Conservation (phyloP, 2,329 filamentous ascomycete genomes). For the Alternaria metachromatica region DNA sequence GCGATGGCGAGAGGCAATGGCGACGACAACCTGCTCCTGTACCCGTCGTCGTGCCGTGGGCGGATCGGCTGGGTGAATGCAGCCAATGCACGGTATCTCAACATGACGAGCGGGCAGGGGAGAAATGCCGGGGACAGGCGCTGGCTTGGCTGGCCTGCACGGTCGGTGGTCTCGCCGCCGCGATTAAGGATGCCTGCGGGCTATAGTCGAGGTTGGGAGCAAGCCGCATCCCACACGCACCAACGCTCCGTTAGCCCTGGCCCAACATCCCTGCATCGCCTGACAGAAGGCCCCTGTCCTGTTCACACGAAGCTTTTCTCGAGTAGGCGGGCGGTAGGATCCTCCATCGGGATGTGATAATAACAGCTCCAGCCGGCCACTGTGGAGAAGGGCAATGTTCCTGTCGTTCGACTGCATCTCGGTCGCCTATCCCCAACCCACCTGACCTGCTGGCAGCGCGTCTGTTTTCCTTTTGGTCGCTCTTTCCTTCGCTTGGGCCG, state of each 20-base stretch:
- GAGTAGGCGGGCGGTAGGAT: constrained; percentile 18
- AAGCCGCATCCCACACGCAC: constrained; percentile 21
- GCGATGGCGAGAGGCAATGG: not conserved
- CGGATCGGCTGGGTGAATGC: constrained; percentile 18
- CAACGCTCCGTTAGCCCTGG: constrained; percentile 32
- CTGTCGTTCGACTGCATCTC: not conserved
- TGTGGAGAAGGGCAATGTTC: not conserved
- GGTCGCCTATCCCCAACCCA: not conserved
- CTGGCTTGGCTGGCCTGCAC: constrained; percentile 19
- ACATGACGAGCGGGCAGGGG: constrained; percentile 15
- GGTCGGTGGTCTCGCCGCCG: constrained; percentile 27
- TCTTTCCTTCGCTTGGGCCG: constrained; percentile 35
- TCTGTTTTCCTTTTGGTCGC: constrained; percentile 18
- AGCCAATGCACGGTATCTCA: constrained; percentile 7
- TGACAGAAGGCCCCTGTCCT: constrained; percentile 23
- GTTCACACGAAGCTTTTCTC: constrained; percentile 21
- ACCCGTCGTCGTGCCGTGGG: not conserved
- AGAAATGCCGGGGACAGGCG: constrained; percentile 21
- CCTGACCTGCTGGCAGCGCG: constrained; percentile 1
- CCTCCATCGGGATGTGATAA: constrained; percentile 19
- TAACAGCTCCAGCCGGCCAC: constrained; percentile 14
- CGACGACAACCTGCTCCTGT: not conserved
- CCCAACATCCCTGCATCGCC: constrained; percentile 26
- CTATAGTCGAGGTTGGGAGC: constrained; percentile 17
- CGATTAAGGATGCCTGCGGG: constrained; percentile 27